These are phyloP conservation scores for Daedaleopsis nitida DNA, from an alignment of 768 basidiomycete genomes.

Conservation along the genomic window DNA sequence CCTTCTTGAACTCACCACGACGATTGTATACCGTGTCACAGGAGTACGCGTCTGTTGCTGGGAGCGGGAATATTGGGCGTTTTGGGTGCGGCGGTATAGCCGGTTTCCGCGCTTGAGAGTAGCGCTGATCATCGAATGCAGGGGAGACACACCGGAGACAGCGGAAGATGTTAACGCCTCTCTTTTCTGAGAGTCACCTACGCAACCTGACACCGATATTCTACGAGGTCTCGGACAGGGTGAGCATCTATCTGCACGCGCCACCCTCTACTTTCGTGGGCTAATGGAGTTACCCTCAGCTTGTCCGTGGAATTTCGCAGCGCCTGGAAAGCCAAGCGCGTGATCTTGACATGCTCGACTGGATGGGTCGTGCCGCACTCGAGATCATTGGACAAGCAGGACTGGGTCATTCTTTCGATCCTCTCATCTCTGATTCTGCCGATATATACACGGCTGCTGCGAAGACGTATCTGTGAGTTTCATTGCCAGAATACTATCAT, in stretches of 20 bases:
- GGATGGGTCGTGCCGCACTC: conserved; percentile 31
- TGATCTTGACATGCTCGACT: conserved; percentile 30
- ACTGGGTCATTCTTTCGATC: conserved; percentile 42
- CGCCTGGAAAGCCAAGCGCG: conserved; percentile 3
- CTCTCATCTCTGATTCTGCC: conserved; percentile 33
- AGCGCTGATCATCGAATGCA: neutral
- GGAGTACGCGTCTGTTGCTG: conserved; percentile 17
- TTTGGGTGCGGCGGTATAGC: conserved; percentile 2
- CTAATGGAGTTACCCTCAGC: conserved; percentile 2
- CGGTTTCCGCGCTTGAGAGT: no score
- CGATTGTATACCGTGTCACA: neutral
- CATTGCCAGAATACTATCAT: no score
- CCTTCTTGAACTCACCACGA: neutral
- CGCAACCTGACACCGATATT: conserved; percentile 27
- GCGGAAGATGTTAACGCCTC: conserved; percentile 26
- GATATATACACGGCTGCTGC: conserved; percentile 32
- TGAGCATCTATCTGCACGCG: neutral
- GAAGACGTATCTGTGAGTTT: conserved; percentile 30
- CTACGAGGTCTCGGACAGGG: conserved; percentile 21
- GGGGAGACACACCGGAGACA: conserved; percentile 27
- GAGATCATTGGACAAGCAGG: conserved; percentile 50
- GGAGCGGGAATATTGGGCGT: conserved; percentile 14
- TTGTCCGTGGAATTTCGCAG: conserved; percentile 15
- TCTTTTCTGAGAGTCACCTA: conserved; percentile 27
- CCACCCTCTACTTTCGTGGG: no score